Conservation (phyloP, 345 rosid genomes). For the Brassica cretica region DNA sequence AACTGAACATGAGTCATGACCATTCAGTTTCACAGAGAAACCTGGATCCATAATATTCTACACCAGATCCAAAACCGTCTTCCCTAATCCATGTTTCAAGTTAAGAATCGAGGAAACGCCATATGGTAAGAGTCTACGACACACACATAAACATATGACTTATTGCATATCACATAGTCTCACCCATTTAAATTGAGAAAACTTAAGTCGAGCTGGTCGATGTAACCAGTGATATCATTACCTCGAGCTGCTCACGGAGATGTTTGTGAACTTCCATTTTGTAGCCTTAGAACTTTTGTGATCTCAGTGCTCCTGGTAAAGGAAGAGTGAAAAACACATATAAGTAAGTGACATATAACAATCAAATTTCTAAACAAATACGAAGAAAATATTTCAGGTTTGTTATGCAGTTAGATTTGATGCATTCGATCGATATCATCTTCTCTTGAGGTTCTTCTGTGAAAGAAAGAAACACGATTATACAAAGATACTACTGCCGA, state of each 20-base stretch:
- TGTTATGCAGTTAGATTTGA: background rate
- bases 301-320: constrained; percentile 37
- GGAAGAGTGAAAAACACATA: background rate
- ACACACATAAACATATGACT: background rate
- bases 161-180: background rate
- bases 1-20: background rate
- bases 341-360: background rate
- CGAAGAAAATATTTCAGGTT: background rate
- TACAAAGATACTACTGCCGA: too few relatives aligned
- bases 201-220: background rate
- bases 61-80: too few relatives aligned
- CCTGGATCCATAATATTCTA: background rate
- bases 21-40: background rate
- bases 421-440: too few relatives aligned
- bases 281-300: constrained; percentile 83
- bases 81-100: too few relatives aligned
- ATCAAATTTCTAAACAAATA: background rate
- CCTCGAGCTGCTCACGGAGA: constrained; percentile 95
- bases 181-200: background rate
- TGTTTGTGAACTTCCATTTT: constrained; percentile 90
- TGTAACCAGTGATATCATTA: constrained; percentile 14
- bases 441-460: too few relatives aligned
- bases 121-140: background rate
- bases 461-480: too few relatives aligned
- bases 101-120: too few relatives aligned